Evolutionary conservation across 805 yeast species (phyloP).

Genomic region (Starmera quercuum): DNA sequence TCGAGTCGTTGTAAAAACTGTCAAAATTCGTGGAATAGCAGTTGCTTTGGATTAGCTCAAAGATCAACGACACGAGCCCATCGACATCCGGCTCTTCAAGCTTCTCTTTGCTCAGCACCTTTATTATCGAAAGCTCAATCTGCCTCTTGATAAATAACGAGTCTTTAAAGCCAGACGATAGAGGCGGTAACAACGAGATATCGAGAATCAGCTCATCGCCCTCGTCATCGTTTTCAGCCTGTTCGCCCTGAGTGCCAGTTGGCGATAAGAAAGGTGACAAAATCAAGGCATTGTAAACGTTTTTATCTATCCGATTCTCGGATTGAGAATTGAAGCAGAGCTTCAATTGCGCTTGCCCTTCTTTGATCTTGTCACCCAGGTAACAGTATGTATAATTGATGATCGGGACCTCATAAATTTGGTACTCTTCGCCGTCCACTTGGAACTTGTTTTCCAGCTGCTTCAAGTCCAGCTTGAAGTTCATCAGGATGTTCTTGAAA

Average conservation of each 20-base stretch:
- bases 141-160: constrained; percentile 26
- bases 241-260: not conserved
- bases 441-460: not conserved
- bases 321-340: not conserved
- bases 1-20: not conserved
- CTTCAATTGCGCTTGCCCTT: not conserved
- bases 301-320: not conserved
- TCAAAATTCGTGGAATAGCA: not conserved
- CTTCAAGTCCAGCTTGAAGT: constrained; percentile 7
- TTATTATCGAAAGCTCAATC: constrained; percentile 25
- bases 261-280: constrained; percentile 1
- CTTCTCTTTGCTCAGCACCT: constrained; percentile 7
- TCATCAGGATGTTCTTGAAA: constrained; percentile 12
- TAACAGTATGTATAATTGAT: constrained; percentile 4
- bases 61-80: not conserved
- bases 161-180: constrained; percentile 29
- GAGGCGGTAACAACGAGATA: constrained; percentile 23
- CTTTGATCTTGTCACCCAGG: constrained; percentile 1
- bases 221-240: constrained; percentile 2
- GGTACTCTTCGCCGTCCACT: too few relatives aligned
- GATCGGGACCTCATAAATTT: constrained; percentile 10
- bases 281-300: not conserved
- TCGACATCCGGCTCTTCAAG: not conserved
- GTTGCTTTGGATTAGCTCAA: not conserved
- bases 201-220: constrained; percentile 11